Evolutionary conservation across 1,139 yeast genomes (phyloP).

Genomic region (Suhomyces yuchorum): DNA sequence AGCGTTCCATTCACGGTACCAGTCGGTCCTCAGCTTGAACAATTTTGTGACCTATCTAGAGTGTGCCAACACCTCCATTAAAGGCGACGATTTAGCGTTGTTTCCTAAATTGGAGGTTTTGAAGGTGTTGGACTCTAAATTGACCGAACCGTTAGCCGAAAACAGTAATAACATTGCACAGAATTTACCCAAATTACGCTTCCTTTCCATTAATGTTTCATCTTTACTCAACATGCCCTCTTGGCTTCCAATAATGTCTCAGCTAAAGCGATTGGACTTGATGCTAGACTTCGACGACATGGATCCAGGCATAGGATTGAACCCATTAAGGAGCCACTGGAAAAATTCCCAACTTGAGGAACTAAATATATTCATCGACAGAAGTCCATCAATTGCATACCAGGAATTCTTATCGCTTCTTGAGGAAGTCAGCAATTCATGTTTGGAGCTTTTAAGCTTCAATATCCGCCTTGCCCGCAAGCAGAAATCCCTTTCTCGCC

Average conservation of each 20-base stretch:
- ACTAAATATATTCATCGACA: constrained; percentile 26
- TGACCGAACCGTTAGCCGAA: not conserved
- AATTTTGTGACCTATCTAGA: constrained; percentile 30
- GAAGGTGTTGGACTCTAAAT: constrained; percentile 22
- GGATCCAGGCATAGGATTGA: constrained; percentile 12
- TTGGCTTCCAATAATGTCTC: not conserved
- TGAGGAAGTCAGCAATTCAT: constrained; percentile 11
- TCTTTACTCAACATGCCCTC: constrained; percentile 17
- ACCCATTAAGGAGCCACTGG: not conserved
- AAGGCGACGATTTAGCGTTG: constrained; percentile 14
- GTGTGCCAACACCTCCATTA: constrained; percentile 26
- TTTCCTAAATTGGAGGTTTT: constrained; percentile 25
- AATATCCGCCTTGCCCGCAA: constrained; percentile 18
- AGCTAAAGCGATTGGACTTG: constrained; percentile 28
- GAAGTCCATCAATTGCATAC: constrained; percentile 17
- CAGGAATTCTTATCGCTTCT: constrained; percentile 21
- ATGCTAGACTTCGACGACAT: constrained; percentile 28
- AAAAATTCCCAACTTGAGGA: constrained; percentile 14
- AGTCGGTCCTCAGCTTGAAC: constrained; percentile 21
- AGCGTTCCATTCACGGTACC: constrained; percentile 23
- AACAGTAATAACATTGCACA: not conserved
- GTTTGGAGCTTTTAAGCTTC: constrained; percentile 16
- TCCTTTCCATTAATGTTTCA: constrained; percentile 24
- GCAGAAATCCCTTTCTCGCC: constrained; percentile 2
- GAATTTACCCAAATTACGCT: constrained; percentile 9